Evolutionary conservation across 176 grass and related monocot genomes (phyloP).

Genomic region (Zizania latifolia): DNA sequence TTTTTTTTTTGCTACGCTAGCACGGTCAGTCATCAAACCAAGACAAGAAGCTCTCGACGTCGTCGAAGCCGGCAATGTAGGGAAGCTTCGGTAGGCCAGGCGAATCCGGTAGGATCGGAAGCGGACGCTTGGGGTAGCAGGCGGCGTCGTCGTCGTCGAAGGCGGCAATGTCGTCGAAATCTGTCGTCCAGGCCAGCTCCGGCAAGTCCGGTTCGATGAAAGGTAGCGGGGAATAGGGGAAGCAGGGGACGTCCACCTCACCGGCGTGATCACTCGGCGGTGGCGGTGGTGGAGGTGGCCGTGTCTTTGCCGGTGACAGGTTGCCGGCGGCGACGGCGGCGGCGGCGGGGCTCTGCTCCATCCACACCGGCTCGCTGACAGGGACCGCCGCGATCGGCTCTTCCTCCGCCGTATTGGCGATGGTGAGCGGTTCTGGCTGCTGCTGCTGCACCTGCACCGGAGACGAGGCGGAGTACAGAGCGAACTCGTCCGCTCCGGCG

Average conservation of each 20-base stretch:
- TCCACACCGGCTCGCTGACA: not conserved
- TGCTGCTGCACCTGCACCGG: not conserved
- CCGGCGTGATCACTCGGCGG: not conserved
- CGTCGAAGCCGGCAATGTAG: not conserved
- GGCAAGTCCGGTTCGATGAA: slow-evolving; percentile 15
- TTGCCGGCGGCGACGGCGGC: not conserved
- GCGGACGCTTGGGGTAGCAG: not conserved
- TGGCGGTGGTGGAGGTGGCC: not conserved
- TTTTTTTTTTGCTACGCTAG: not conserved
- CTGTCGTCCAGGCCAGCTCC: not conserved
- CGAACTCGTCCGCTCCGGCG: not conserved
- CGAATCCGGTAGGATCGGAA: not conserved
- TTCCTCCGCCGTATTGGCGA: not conserved
- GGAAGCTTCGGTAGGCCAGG: not conserved
- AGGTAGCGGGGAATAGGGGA: slow-evolving; percentile 12
- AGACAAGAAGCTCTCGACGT: not conserved
- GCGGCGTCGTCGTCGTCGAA: not conserved
- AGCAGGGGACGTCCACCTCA: not conserved
- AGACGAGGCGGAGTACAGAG: not conserved
- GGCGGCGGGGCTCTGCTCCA: slow-evolving; percentile 12
- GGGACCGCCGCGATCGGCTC: slow-evolving; percentile 9
- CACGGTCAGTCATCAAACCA: not conserved
- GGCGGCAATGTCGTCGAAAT: slow-evolving; percentile 18
- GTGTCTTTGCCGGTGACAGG: not conserved
- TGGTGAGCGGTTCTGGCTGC: not conserved